Percentiles rank a stretch among this genome's conserved stretches.
Evolutionary conservation across 2,329 filamentous ascomycete genomes (phyloP).

Genomic region (Fusarium sp.): DNA sequence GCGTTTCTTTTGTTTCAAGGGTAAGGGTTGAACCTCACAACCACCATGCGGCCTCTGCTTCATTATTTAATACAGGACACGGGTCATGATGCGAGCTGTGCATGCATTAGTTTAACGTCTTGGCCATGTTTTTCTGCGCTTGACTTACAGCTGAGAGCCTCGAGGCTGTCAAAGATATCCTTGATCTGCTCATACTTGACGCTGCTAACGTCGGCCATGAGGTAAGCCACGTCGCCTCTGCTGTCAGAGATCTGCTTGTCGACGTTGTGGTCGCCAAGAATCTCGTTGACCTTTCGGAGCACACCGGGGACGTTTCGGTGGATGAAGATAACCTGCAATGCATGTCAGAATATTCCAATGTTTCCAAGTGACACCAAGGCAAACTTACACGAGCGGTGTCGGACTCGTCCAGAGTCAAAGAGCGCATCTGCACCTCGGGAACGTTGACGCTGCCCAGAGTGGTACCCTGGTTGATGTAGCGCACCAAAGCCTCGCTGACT

Average conservation of each 20-base stretch:
- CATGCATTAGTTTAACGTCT: conserved; percentile 24
- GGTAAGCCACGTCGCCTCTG: conserved; percentile 92
- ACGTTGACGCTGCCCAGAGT: conserved; percentile 95
- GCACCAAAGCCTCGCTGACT: conserved; percentile 87
- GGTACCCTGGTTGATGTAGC: conserved; percentile 95
- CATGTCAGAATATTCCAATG: conserved; percentile 24
- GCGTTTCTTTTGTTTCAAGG: conserved; percentile 26
- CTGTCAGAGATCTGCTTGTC: conserved; percentile 99
- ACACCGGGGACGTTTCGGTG: conserved; percentile 98
- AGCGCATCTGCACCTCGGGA: conserved; percentile 92
- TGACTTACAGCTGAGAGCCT: conserved; percentile 80
- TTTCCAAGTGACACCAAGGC: background rate
- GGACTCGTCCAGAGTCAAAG: conserved; percentile 88
- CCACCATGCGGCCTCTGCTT: conserved; percentile 14
- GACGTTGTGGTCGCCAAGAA: conserved; percentile 94
- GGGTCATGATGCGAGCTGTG: conserved; percentile 60
- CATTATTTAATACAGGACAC: conserved; percentile 57
- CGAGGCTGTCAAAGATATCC: conserved; percentile 84
- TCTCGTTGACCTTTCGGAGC: conserved; percentile 92
- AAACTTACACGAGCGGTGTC: conserved; percentile 80
- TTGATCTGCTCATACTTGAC: conserved; percentile 86
- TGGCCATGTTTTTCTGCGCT: background rate
- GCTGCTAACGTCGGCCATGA: conserved; percentile 97
- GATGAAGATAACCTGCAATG: conserved; percentile 83
- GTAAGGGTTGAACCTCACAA: conserved; percentile 31